Conservation (phyloP, 257 asterid species). For the Rauvolfia tetraphylla region DNA sequence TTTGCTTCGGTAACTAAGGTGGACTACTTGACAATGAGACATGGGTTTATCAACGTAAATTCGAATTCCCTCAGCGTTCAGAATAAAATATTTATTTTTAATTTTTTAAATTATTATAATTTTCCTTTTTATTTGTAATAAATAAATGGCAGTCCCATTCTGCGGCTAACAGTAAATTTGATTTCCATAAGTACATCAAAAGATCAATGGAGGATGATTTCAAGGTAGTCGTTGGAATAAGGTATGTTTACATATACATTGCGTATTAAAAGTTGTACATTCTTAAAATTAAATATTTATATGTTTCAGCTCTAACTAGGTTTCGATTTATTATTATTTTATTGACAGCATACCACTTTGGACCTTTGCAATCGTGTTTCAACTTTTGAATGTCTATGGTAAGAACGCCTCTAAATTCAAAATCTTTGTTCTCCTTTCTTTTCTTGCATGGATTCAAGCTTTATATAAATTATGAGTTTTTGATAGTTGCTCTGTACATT, state of each 20-base stretch:
- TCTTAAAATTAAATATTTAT: too few relatives aligned
- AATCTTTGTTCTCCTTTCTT: background rate
- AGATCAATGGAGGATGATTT: slow-evolving; percentile 70
- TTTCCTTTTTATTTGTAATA: too few relatives aligned
- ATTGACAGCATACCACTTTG: slow-evolving; percentile 55
- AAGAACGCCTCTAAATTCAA: slow-evolving; percentile 16
- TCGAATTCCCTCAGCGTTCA: too few relatives aligned
- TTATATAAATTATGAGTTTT: too few relatives aligned
- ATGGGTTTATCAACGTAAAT: slow-evolving; percentile 68
- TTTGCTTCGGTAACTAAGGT: slow-evolving; percentile 59
- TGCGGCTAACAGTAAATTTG: slow-evolving; percentile 51
- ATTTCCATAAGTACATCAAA: slow-evolving; percentile 57
- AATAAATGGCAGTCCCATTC: slow-evolving; percentile 47
- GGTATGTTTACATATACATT: slow-evolving; percentile 18
- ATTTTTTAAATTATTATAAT: too few relatives aligned
- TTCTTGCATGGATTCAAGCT: too few relatives aligned
- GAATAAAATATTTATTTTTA: too few relatives aligned
- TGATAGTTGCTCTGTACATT: too few relatives aligned
- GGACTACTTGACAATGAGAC: slow-evolving; percentile 62
- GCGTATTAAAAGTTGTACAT: background rate
- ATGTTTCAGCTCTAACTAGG: background rate
- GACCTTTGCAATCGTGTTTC: slow-evolving; percentile 39
- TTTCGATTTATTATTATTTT: background rate
- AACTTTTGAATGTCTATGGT: slow-evolving; percentile 50
- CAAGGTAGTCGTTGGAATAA: slow-evolving; percentile 57